Evolutionary conservation across 1,139 yeast genomes (phyloP).

Genomic region (Debaryomyces sp.): DNA sequence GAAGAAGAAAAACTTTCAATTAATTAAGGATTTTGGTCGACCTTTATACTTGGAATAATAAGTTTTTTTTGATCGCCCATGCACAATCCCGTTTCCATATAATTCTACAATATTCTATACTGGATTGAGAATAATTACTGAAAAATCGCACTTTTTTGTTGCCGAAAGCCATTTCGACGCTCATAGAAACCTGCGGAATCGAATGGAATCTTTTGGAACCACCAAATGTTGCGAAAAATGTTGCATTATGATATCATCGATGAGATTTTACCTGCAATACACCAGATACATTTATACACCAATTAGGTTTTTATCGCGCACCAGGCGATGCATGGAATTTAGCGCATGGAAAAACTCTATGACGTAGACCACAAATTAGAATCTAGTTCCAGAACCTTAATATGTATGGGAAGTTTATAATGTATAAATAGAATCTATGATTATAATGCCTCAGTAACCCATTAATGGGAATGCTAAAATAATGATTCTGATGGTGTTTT

Average conservation of each 20-base stretch:
- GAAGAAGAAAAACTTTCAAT: background rate
- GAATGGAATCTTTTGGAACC: slow-evolving; percentile 2
- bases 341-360: background rate
- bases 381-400: background rate
- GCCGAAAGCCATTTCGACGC: background rate
- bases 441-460: background rate
- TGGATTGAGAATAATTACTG: slow-evolving; percentile 3
- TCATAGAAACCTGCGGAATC: slow-evolving; percentile 6
- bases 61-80: slow-evolving; percentile 3
- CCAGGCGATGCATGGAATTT: background rate
- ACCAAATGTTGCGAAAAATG: slow-evolving; percentile 3
- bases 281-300: slow-evolving; percentile 1
- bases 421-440: background rate
- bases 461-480: too few species aligned
- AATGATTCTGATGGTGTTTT: too few species aligned
- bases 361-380: background rate
- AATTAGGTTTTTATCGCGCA: background rate
- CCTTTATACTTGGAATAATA: slow-evolving; percentile 6
- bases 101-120: slow-evolving; percentile 8
- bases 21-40: slow-evolving; percentile 4
- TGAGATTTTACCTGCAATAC: background rate
- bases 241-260: slow-evolving; percentile 6
- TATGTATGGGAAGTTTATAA: background rate
- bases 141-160: background rate
- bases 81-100: slow-evolving; percentile 5